Evolutionary conservation across 2,329 filamentous ascomycete species (phyloP).

Genomic region (Colletotrichum viniferum): DNA sequence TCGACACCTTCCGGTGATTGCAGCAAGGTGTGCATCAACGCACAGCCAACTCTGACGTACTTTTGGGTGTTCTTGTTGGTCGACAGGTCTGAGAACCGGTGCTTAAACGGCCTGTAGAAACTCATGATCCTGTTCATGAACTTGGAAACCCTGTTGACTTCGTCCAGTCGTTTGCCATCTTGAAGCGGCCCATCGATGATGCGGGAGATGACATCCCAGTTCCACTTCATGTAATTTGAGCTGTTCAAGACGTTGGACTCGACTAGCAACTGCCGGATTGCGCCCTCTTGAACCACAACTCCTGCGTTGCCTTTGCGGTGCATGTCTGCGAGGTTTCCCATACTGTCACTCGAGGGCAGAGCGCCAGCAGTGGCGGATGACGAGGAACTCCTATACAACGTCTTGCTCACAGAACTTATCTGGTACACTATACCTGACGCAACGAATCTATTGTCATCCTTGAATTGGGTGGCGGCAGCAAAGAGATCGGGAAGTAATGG

Average conservation of each 20-base stretch:
- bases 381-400: constrained; percentile 77
- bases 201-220: constrained; percentile 90
- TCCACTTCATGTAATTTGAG: constrained; percentile 94
- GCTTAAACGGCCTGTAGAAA: constrained; percentile 97
- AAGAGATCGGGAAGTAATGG: constrained; percentile 90
- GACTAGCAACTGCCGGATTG: constrained; percentile 67
- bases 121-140: constrained; percentile 94
- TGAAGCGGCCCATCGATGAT: constrained; percentile 92
- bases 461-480: constrained; percentile 74
- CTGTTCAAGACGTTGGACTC: constrained; percentile 88
- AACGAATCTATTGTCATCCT: constrained; percentile 73
- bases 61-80: constrained; percentile 94
- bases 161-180: constrained; percentile 89
- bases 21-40: constrained; percentile 83
- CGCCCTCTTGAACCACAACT: constrained; percentile 60
- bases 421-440: constrained; percentile 95
- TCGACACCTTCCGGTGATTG: constrained; percentile 84
- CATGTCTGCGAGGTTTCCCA: constrained; percentile 59
- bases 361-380: constrained; percentile 37
- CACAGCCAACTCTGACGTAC: constrained; percentile 89
- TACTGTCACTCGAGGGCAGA: constrained; percentile 47
- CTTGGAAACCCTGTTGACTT: constrained; percentile 92
- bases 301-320: constrained; percentile 56
- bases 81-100: constrained; percentile 86
- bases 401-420: constrained; percentile 95